Evolutionary conservation across 1,284 basidiomycete genomes (phyloP), one percentile per base, ranked within the genome.

Genomic region (Trametes sp.): DNA sequence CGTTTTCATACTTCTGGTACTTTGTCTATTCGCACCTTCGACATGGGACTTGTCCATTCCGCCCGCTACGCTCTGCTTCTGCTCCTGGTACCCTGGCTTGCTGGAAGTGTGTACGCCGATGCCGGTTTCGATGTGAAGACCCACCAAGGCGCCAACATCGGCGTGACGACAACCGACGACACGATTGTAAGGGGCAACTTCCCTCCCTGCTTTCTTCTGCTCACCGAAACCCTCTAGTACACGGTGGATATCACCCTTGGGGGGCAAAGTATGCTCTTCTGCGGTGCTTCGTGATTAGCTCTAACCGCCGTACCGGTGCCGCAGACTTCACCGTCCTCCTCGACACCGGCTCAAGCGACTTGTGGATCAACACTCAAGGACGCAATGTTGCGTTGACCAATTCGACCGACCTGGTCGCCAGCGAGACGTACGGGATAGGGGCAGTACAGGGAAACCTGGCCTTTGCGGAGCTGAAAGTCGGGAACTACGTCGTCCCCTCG

Each of bases 301-400:
- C 11, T 21, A n/a, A n/a, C n/a, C n/a, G n/a, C n/a, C n/a, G n/a
- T n/a, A n/a, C n/a, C n/a, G n/a, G n/a, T n/a, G 14, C 4, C 26
- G 9, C 19, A 54, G 53, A 33, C 21, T 54, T 54, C n/a, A 54
- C 41, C 14, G 53, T 54, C 5, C 53, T 45, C 1, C 21, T 54
- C 4, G 53, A 54, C 28, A 54, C 53, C n/a, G 53, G 53, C 7
- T 54, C 53, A 3, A 23, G n/a, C 3, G 53, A 54, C 29, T 31
- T 54, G 14, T 44, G 29, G 29, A 19, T 54, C 21, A 45, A 45
- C 53, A n/a, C 41, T 11, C 41, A 53, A 36, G 57, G 57, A 6
- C 54, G 53, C 16, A 33, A 66, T n/a, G 44, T 69, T 5, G 48
- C 61, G 24, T 45, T 72, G 21, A 65, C 66, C 19, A 72, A 72